Evolutionary conservation across 805 yeast species (phyloP), one percentile per base, ranked within the genome.

Genomic region (Metschnikowia sp.): DNA sequence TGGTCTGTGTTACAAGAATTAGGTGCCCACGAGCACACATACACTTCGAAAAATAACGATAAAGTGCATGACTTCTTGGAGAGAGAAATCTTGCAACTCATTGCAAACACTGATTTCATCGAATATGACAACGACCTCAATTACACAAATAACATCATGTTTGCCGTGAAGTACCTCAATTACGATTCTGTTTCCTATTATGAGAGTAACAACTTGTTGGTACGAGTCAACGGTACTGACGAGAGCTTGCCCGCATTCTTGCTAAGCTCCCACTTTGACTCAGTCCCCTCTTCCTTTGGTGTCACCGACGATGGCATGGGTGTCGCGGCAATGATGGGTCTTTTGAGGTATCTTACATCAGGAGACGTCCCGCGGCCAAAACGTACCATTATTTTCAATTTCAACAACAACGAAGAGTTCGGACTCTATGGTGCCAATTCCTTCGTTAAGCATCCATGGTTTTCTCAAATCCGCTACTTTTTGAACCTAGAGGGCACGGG

Each of bases 261-360:
- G 36, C 62, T 91, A 3, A 84, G 94, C 56, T 90, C 97, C 5
- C 97, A 91, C 68, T 91, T 72, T 58, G 97, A 90, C 67, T 81
- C 92, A 8, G 97, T 90, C 8, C 95, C 96, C 18, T 81, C 95
- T 2, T 82, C 89, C 4, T 81, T 72, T 56, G 97, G 97, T 30
- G 82, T 94, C 2, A 91, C 97, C 2, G 97, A 91, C 63, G 96
- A 89, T 60, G 97, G 97, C 1, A 82, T 83, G 70, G 97, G 97
- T 8, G 75, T 88, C 50, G 96, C 90, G 1, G 77, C 94, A 9
- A 70, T 90, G 75, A 67, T 90, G 40, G 95, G 90, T 1, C 69
- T 87, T 3, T 66, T 90, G 49, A 75, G 81, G 36, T 66, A 79
- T 56, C 78, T 70, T 54, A 47, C 65, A 15, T 29, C 47, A 5